phyloP scores from a whole-genome alignment of 2,329 filamentous ascomycete genomes.

The Pseudogymnoascus sp. region DNA sequence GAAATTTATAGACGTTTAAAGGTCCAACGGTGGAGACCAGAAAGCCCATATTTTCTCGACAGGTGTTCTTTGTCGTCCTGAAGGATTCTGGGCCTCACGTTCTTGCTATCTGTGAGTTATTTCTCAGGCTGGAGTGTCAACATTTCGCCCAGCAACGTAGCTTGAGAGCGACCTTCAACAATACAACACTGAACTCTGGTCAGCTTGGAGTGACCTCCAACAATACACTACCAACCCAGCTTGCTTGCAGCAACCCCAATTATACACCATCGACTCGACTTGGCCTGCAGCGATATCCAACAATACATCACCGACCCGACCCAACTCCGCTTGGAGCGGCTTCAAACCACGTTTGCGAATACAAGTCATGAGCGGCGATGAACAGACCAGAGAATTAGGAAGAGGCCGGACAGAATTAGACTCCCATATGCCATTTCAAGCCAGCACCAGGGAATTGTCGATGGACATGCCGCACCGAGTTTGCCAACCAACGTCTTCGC shows the following conservation, averaged over 20 bases:
- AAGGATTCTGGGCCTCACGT: neutral
- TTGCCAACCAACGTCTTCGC: neutral
- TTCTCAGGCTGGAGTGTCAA: neutral
- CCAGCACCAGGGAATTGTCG: neutral
- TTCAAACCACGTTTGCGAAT: neutral
- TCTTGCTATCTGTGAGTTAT: neutral
- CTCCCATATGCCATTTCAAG: neutral
- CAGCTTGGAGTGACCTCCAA: neutral
- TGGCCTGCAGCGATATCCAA: neutral
- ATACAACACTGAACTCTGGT: neutral
- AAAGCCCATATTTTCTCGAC: neutral
- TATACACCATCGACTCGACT: neutral
- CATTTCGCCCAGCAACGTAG: neutral
- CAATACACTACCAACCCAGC: neutral
- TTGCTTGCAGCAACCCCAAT: neutral
- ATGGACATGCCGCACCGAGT: neutral
- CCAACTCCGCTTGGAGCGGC: neutral
- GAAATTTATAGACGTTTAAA: slow-evolving; percentile 4
- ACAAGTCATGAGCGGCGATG: slow-evolving; percentile 9
- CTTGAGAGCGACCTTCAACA: neutral
- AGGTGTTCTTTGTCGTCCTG: neutral
- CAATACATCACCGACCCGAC: neutral
- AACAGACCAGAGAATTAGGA: slow-evolving; percentile 3
- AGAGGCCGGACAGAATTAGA: neutral
- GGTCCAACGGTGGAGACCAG: neutral